Conservation (phyloP, 1,284 basidiomycete genomes). For the Schizophyllum amplum region DNA sequence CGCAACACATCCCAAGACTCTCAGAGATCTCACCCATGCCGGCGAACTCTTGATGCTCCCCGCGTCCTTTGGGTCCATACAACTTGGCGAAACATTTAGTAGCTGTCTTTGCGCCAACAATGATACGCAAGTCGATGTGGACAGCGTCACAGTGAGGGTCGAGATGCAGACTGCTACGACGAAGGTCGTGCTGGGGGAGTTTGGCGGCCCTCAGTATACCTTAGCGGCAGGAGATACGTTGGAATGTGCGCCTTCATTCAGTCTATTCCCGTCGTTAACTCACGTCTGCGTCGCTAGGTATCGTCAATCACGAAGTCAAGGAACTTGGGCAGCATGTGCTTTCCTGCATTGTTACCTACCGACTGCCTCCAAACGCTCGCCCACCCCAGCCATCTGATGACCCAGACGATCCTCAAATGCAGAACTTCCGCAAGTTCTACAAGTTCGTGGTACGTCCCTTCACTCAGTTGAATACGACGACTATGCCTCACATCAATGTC, state of each 20-base stretch:
- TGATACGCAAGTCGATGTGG: constrained; percentile 52
- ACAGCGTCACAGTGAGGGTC: constrained; percentile 50
- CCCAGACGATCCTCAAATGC: constrained; percentile 46
- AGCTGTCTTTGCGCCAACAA: constrained; percentile 76
- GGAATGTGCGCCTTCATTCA: constrained; percentile 31
- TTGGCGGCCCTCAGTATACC: constrained; percentile 41
- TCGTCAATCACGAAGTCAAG: constrained; percentile 72
- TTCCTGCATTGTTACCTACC: constrained; percentile 68
- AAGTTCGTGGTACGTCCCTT: constrained; percentile 68
- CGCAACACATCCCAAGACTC: constrained; percentile 66
- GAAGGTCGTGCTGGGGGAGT: constrained; percentile 55
- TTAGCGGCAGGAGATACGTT: constrained; percentile 49
- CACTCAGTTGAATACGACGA: not conserved
- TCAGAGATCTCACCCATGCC: constrained; percentile 67
- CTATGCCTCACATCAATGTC: constrained; percentile 3
- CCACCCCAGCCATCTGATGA: constrained; percentile 37
- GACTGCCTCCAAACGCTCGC: constrained; percentile 46
- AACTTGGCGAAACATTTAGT: constrained; percentile 75
- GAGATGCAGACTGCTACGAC: constrained; percentile 73
- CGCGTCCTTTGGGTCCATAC: constrained; percentile 70
- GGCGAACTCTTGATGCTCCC: constrained; percentile 69
- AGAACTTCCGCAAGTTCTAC: constrained; percentile 81
- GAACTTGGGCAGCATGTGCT: constrained; percentile 79
- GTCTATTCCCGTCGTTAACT: not conserved
- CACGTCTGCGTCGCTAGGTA: not conserved